Evolutionary conservation across 495 filamentous ascomycete genomes (phyloP), one percentile per base, ranked within the genome.

Genomic region (Podospora tetraspora): DNA sequence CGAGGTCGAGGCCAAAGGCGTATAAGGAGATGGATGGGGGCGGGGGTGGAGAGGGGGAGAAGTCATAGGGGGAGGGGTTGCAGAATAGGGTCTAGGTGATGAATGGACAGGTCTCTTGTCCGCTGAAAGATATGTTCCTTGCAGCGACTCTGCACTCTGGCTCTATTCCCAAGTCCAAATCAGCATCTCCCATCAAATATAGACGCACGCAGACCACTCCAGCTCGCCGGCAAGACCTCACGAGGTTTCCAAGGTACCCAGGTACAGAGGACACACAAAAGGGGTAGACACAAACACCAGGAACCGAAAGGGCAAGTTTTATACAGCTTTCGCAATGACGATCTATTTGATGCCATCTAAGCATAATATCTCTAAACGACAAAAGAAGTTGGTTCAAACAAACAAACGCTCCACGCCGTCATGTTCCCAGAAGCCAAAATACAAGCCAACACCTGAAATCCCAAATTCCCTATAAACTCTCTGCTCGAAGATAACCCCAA

Each of bases 1-100:
- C 90, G 16, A 77, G 94, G 64, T 92, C 93, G 78, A 96, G 93
- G 81, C 87, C 88, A 76, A 86, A 84, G 77, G 76, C 77, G 57
- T 85, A 79, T 63, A 84, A 81, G 73, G 78, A 81, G 70, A 87
- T 82, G 84, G 79, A 83, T 52, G 64, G 76, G n/a, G 37, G 16
- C 1, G 37, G 16, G 37, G 19, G 19, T 5, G 37, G 6, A 5
- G 37, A 7, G 16, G 43, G 16, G 43, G 19, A 12, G 43, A 34
- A 34, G 32, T 34, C 32, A 3, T 52, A 52, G 43, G 37, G 37
- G 37, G 34, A 3, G 16, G 13, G 6, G 11, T 43, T 5, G 13
- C 2, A 10, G 34, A 13, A 37, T 37, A 5, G 13, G 13, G 12
- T 25, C n/a, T 9, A 21, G 57, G n/a, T 21, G 57, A 59, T n/a